Conservation (phyloP, 1,139 yeast species). For the Waltiozyma sp. region DNA sequence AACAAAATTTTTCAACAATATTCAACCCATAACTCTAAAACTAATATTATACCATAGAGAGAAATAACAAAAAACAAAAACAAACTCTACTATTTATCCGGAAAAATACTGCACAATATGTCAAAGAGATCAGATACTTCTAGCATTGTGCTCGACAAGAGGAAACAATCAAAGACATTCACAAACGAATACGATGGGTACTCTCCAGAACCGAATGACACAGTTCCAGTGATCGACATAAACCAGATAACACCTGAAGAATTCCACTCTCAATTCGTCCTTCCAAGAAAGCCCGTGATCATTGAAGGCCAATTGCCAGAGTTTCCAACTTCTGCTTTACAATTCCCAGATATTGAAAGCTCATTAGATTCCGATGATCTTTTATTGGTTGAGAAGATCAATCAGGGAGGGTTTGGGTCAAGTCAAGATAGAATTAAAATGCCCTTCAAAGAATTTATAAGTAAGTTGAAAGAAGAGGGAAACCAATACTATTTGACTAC, state of each 20-base stretch:
- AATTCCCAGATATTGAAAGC: slow-evolving; percentile 22
- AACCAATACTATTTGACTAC: slow-evolving; percentile 47
- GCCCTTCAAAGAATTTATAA: slow-evolving; percentile 36
- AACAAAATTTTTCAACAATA: neutral
- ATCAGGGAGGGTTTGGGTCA: slow-evolving; percentile 53
- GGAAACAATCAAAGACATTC: slow-evolving; percentile 6
- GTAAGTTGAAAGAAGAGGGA: slow-evolving; percentile 30
- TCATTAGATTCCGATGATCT: slow-evolving; percentile 26
- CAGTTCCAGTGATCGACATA: slow-evolving; percentile 5
- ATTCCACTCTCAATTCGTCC: slow-evolving; percentile 14
- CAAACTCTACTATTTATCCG: no score
- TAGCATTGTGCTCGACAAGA: neutral
- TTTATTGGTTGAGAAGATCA: slow-evolving; percentile 46
- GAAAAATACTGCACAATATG: neutral
- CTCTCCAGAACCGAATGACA: slow-evolving; percentile 7
- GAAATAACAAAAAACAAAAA: no score
- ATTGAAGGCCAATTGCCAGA: slow-evolving; percentile 17
- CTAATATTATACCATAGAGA: no score
- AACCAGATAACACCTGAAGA: slow-evolving; percentile 3
- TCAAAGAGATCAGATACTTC: neutral
- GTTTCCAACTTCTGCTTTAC: slow-evolving; percentile 7
- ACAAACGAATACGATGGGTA: slow-evolving; percentile 14
- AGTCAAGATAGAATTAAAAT: slow-evolving; percentile 42
- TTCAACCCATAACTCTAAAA: no score
- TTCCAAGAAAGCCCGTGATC: slow-evolving; percentile 17